Evolutionary conservation across 805 yeast genomes (phyloP), one percentile per base, ranked within the genome.

Genomic region (Candida montana): DNA sequence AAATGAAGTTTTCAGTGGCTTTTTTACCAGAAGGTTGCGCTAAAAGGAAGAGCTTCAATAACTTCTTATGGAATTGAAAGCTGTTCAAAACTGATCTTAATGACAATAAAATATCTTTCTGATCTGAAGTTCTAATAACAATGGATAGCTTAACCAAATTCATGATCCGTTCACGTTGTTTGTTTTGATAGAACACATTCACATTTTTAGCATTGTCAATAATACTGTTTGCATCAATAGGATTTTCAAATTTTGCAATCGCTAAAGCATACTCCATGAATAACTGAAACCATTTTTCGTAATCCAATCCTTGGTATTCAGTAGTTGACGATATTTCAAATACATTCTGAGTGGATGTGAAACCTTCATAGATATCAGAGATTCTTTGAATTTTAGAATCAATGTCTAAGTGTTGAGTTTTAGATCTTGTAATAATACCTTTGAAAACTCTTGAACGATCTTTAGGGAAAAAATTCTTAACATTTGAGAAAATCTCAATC

Each of bases 261-360:
- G 80, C 71, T 28, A 91, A 59, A 0, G 95, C 81, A 51, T 83
- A 79, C 53, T 82, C 83, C 76, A 89, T 81, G 53, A 89, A 86
- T 7, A 91, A 66, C 47, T 75, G 79, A 59, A 88, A 88, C 99
- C 99, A 93, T 29, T 74, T 74, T 30, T 83, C 84, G 58, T 85
- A 85, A 3, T 71, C 65, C 17, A 89, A 63, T 0, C 96, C 96
- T 43, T 95, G 70, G 54, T 83, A 85, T 52, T 75, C 81, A 1
- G 69, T 67, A 11, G 72, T 71, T 0, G 85, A 74, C 0, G 79
- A 73, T 31, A 63, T 46, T 5, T 63, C 60, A 3, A 68, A 57
- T 68, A 65, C 67, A 36, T 64, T 75, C 36, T 66, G 65, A 56
- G 69, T 52, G 3, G 67, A 57, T 6, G 62, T 61, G 28, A 63